A percentile compares a stretch with the other conserved stretches of the same genome.
Conservation (phyloP, 2,329 filamentous ascomycete species). For the Tolypocladium amazonense region DNA sequence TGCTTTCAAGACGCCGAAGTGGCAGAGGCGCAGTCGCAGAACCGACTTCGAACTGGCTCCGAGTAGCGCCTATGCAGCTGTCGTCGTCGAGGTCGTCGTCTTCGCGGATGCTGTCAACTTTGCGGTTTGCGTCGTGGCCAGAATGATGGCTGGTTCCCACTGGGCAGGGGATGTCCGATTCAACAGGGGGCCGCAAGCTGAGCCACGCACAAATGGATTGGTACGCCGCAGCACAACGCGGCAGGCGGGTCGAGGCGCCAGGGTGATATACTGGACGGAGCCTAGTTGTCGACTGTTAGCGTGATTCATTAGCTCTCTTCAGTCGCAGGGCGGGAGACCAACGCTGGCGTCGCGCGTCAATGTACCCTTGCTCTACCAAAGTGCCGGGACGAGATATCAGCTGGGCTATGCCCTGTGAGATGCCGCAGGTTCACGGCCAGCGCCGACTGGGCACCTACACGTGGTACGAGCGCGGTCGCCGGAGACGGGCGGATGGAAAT, state of each 20-base stretch:
- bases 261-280: neutral
- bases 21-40: neutral
- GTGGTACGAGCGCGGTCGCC: neutral
- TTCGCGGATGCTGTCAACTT: neutral
- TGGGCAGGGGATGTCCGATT: neutral
- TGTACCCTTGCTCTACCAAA: neutral
- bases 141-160: neutral
- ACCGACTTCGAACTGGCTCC: neutral
- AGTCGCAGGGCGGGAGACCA: neutral
- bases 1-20: neutral
- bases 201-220: neutral
- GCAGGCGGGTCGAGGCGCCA: neutral
- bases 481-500: neutral
- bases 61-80: neutral
- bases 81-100: neutral
- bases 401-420: neutral
- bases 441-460: neutral
- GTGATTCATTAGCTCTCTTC: neutral
- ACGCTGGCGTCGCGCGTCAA: neutral
- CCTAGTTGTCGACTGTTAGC: neutral
- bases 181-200: neutral
- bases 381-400: neutral
- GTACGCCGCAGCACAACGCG: neutral
- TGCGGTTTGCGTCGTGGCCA: neutral
- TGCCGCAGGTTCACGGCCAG: neutral